A percentile compares a stretch with the other conserved stretches of the same genome.
Evolutionary conservation across 441 rosid genomes (phyloP).

Genomic region (Iberis amara): DNA sequence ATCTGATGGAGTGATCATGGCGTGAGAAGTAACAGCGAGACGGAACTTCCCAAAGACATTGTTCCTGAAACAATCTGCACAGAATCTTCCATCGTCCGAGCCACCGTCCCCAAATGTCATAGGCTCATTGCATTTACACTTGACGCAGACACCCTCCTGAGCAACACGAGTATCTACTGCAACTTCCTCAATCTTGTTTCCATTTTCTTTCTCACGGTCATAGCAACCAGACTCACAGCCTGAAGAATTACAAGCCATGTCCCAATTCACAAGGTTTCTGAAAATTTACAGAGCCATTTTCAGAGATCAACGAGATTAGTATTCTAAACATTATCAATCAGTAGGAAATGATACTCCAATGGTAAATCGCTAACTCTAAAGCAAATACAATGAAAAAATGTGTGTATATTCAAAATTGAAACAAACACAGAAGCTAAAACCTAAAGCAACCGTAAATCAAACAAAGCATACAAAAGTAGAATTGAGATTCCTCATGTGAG

Average conservation of each 20-base stretch:
- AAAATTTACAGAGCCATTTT: background rate
- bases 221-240: constrained; percentile 38
- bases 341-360: too few relatives aligned
- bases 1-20: constrained; percentile 88
- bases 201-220: constrained; percentile 31
- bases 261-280: background rate
- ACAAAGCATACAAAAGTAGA: too few relatives aligned
- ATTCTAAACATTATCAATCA: too few relatives aligned
- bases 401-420: too few relatives aligned
- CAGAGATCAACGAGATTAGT: too few relatives aligned
- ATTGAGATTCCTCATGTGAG: too few relatives aligned
- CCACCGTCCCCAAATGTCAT: constrained; percentile 37
- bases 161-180: background rate
- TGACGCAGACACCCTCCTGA: constrained; percentile 43
- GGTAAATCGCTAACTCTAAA: too few relatives aligned
- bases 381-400: too few relatives aligned
- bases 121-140: constrained; percentile 65
- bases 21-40: constrained; percentile 71
- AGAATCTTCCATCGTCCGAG: constrained; percentile 49
- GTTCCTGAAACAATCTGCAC: constrained; percentile 66
- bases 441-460: too few relatives aligned
- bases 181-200: constrained; percentile 20
- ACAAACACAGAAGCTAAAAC: too few relatives aligned
- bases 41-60: constrained; percentile 82
- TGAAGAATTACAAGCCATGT: background rate